Conservation (phyloP, 768 basidiomycete genomes). For the Macrolepiota fuliginosa region DNA sequence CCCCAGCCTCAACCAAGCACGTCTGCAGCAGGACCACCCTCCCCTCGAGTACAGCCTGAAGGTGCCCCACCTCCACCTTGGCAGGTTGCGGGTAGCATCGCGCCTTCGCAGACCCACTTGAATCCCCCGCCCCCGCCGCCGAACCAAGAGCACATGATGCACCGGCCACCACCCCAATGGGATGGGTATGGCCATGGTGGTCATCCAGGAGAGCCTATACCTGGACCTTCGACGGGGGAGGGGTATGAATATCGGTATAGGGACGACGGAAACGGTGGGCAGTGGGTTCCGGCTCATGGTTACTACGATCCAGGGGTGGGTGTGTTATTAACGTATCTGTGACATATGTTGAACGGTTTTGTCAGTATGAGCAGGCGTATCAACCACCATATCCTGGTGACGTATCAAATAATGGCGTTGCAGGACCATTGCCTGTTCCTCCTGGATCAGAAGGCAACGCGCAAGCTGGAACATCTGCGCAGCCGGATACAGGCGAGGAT, state of each 20-base stretch:
- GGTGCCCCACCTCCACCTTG: conserved; percentile 53
- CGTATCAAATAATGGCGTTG: conserved; percentile 9
- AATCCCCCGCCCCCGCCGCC: conserved; percentile 40
- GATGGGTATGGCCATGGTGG: conserved; percentile 38
- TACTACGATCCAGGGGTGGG: conserved; percentile 61
- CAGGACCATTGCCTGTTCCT: conserved; percentile 29
- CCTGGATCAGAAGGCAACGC: conserved; percentile 15
- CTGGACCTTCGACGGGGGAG: conserved; percentile 44
- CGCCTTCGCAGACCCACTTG: conserved; percentile 64
- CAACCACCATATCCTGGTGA: conserved; percentile 21
- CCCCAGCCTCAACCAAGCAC: neutral
- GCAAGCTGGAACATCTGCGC: conserved; percentile 15
- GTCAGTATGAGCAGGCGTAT: conserved; percentile 53
- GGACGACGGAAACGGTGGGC: conserved; percentile 46
- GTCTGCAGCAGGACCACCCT: conserved; percentile 14
- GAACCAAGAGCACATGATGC: conserved; percentile 39
- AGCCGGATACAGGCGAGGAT: conserved; percentile 24
- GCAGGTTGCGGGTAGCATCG: conserved; percentile 59
- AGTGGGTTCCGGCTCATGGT: conserved; percentile 42
- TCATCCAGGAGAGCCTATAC: conserved; percentile 43
- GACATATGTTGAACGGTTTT: neutral
- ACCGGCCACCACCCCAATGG: conserved; percentile 55
- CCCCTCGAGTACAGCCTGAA: conserved; percentile 31
- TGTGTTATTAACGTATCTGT: conserved; percentile 11
- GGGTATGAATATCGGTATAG: conserved; percentile 64